Evolutionary conservation across 805 yeast species (phyloP), one percentile per base, ranked within the genome.

Genomic region (Yarrowia sp.): DNA sequence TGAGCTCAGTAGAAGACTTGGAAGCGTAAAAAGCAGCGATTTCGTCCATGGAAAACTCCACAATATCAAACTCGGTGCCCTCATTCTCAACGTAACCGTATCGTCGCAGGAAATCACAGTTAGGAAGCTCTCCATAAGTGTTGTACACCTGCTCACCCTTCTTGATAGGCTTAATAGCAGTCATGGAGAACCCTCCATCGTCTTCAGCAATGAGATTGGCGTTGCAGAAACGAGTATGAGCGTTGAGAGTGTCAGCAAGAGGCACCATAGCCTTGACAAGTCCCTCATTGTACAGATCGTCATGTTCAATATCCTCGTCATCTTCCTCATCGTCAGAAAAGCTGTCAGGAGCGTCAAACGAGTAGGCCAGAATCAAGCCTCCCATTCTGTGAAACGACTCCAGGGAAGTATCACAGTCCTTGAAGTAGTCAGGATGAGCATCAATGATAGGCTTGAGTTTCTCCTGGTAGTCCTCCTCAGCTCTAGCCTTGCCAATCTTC

Each of bases 111-210:
- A 95, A 81, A 71, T 95, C 98, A n/a, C 93, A 79, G 74, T 92
- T 93, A 41, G 98, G 95, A 68, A 89, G 86, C 50, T 92, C 95
- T 0, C 97, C 96, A 74, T 95, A 93, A 0, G 91, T 88, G 75
- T 93, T 93, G 76, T 83, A 92, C 4, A 93, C 79, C 73, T 95
- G 98, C 36, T 85, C 88, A 3, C 89, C 92, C 39, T 76, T 76
- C 5, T 74, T 64, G 42, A 93, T 92, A 4, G 77, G 74, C 65
- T 82, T 83, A 8, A 83, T 83, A 1, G 96, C 83, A 53, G 82
- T 80, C 96, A 95, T 90, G n/a, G 84, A 84, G 38, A 92, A 76
- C 5, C 78, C 82, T 0, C 75, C 68, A 39, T 67, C 69, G 11
- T 66, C 67, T 1, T 76, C 74, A 18, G 79, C 77, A 67, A 84